Percentiles rank a stretch among this genome's conserved stretches.
These are phyloP conservation scores for Leccinum variicolor DNA, from an alignment of 768 basidiomycete genomes.

Conservation along the genomic window DNA sequence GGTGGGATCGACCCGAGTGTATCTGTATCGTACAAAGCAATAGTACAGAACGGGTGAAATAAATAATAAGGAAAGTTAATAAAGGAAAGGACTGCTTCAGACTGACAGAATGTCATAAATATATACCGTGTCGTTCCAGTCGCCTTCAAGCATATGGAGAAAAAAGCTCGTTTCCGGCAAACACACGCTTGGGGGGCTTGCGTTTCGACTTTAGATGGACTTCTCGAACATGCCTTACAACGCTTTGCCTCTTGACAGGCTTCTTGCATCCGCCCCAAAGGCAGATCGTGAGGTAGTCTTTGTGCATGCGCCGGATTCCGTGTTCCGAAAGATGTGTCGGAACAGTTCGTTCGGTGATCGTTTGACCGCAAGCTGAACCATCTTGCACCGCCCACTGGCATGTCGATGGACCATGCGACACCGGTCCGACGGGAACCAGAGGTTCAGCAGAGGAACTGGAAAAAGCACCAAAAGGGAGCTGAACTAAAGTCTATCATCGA, in stretches of 20 bases:
- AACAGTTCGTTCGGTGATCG: not conserved
- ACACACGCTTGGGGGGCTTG: not conserved
- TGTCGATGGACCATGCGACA: not conserved
- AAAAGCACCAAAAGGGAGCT: not conserved
- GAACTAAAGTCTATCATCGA: not conserved
- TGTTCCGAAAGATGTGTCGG: slow-evolving; percentile 13
- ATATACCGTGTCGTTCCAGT: not conserved
- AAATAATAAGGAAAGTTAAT: not conserved
- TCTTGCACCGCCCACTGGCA: slow-evolving; percentile 3
- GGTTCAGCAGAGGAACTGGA: not conserved
- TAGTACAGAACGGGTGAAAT: not conserved
- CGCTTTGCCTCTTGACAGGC: not conserved
- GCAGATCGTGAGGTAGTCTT: not conserved
- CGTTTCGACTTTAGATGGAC: slow-evolving; percentile 15
- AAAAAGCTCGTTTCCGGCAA: not conserved
- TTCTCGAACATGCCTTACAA: slow-evolving; percentile 14
- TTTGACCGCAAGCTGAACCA: not conserved
- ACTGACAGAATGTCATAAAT: not conserved
- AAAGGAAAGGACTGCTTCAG: not conserved
- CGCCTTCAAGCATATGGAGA: not conserved
- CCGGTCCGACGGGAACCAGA: not conserved
- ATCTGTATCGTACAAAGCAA: slow-evolving; percentile 8
- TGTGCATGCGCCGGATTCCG: slow-evolving; percentile 7
- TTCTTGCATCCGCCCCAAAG: slow-evolving; percentile 5
- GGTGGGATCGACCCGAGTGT: not conserved